A percentile compares a stretch with the other conserved stretches of the same genome.
Evolutionary conservation across 1,139 yeast species (phyloP).

Genomic region (Yamadazyma triangularis): DNA sequence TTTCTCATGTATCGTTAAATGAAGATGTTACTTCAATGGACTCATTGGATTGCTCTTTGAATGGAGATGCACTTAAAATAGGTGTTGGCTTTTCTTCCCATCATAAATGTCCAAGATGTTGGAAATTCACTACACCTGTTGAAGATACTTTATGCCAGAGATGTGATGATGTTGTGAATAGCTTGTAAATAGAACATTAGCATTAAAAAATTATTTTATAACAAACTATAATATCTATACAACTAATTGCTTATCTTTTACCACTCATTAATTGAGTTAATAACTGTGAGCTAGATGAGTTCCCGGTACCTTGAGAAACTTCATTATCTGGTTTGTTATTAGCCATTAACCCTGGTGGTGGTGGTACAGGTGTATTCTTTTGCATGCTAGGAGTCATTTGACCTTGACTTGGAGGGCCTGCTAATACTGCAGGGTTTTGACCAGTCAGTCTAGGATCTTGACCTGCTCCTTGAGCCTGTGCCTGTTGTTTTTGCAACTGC

Average conservation of each 20-base stretch:
- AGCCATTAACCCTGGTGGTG: constrained; percentile 10
- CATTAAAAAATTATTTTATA: too few relatives aligned
- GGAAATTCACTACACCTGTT: constrained; percentile 64
- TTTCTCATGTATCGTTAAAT: constrained; percentile 50
- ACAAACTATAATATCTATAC: too few relatives aligned
- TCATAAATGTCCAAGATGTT: constrained; percentile 86
- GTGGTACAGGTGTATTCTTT: constrained; percentile 15
- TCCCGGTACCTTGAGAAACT: constrained; percentile 1
- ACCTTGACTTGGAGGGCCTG: constrained; percentile 2
- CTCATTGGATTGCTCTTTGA: constrained; percentile 12
- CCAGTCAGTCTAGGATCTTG: too few relatives aligned
- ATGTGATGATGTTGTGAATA: constrained; percentile 43
- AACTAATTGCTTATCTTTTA: constrained; percentile 44
- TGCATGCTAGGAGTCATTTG: constrained; percentile 10
- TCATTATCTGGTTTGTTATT: neutral
- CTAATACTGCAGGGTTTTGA: neutral
- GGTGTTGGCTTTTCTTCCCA: constrained; percentile 28
- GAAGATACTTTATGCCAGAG: constrained; percentile 60
- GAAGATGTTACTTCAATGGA: constrained; percentile 16
- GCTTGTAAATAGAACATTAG: constrained; percentile 10
- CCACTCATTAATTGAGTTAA: constrained; percentile 70
- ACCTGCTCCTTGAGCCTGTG: neutral
- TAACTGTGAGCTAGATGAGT: constrained; percentile 56
- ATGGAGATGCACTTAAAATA: constrained; percentile 1
- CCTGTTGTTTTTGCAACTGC: constrained; percentile 10